These are phyloP conservation scores for Metschnikowia lochheadii DNA, from an alignment of 805 yeast species.

Conservation along the genomic window DNA sequence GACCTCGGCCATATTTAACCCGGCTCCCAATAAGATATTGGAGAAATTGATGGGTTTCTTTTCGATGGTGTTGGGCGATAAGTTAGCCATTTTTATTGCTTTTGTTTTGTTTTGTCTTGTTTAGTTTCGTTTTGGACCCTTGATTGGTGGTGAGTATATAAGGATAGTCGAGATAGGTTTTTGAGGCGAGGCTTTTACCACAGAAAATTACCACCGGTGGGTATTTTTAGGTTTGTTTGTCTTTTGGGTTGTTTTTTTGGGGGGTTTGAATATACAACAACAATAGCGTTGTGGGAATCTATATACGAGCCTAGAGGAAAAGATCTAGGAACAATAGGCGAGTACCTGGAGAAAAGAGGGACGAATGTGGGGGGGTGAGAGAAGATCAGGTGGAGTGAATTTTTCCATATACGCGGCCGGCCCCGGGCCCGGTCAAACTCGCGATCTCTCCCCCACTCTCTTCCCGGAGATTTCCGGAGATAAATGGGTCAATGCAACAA, in stretches of 20 bases:
- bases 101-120: too few species aligned
- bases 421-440: background rate
- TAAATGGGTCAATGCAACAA: too few species aligned
- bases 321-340: too few species aligned
- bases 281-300: too few species aligned
- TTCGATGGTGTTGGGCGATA: constrained; percentile 34
- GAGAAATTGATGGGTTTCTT: constrained; percentile 86
- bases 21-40: constrained; percentile 90
- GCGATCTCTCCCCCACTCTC: background rate
- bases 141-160: background rate
- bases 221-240: too few species aligned
- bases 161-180: background rate
- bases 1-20: constrained; percentile 75
- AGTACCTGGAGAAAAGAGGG: background rate
- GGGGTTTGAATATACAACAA: too few species aligned
- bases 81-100: background rate
- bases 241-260: too few species aligned
- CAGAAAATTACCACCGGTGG: too few species aligned
- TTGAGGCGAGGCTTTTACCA: too few species aligned
- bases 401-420: background rate
- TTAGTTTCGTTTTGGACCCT: too few species aligned
- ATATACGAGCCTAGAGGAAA: too few species aligned
- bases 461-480: too few species aligned
- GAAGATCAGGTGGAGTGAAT: background rate
- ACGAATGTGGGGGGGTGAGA: background rate